phyloP scores from a whole-genome alignment of 371 early-diverging fungal species.

The Apophysomyces variabilis region DNA sequence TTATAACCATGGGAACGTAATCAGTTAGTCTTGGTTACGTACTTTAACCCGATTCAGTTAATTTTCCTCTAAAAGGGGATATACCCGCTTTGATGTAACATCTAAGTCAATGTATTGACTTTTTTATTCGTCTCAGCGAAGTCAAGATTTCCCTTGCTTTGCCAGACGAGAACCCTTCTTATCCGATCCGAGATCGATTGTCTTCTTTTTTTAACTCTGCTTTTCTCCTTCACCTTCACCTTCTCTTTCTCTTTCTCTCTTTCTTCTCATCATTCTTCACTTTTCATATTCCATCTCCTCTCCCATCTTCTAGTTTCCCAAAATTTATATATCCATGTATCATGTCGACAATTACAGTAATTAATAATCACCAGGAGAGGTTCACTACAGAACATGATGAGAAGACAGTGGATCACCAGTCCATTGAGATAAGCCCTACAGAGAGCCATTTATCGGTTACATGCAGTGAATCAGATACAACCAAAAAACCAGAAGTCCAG shows the following conservation, averaged over 20 bases:
- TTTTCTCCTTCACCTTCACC: not conserved
- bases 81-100: no score
- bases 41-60: not conserved
- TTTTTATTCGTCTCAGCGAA: no score
- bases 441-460: not conserved
- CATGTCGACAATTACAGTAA: not conserved
- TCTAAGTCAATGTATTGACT: no score
- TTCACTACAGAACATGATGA: not conserved
- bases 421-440: not conserved
- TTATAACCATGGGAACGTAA: not conserved
- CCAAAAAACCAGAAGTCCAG: not conserved
- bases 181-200: not conserved
- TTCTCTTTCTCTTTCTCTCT: slow-evolving; percentile 3
- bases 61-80: slow-evolving; percentile 1
- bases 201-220: not conserved
- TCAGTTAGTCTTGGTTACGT: no score
- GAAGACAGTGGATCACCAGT: not conserved
- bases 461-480: not conserved
- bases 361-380: not conserved
- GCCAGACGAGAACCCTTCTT: no score
- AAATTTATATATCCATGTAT: not conserved
- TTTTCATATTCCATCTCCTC: not conserved
- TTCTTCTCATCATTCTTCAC: not conserved
- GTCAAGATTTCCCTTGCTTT: no score
- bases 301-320: not conserved